Conservation (phyloP, 768 basidiomycete genomes). For the Russula foetens region DNA sequence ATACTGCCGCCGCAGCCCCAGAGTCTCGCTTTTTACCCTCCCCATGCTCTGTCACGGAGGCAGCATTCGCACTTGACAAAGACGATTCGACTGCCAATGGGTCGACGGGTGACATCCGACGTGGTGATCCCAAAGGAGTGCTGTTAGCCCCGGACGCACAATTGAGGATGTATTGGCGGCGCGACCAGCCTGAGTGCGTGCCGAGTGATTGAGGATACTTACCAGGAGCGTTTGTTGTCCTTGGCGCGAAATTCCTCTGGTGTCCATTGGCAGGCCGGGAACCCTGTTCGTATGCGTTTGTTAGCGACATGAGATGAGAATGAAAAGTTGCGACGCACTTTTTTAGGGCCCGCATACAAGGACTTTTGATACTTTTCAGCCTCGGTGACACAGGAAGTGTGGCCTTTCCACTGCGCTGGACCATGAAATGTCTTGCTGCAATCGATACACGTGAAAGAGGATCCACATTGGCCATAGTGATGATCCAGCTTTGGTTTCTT, state of each 20-base stretch:
- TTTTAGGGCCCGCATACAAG: constrained; percentile 75
- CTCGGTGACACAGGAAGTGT: constrained; percentile 82
- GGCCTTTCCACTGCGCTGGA: constrained; percentile 69
- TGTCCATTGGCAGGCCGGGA: background rate
- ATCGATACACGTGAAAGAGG: constrained; percentile 77
- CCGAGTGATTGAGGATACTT: constrained; percentile 15
- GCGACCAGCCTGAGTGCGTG: constrained; percentile 12
- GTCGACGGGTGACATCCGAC: constrained; percentile 38
- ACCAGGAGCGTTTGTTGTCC: constrained; percentile 17
- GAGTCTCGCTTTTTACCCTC: background rate
- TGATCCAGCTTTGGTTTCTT: constrained; percentile 92
- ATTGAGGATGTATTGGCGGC: constrained; percentile 7
- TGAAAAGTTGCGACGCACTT: constrained; percentile 26
- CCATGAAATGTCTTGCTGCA: constrained; percentile 78
- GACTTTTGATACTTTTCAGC: constrained; percentile 91
- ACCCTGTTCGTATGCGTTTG: background rate
- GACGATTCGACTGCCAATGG: constrained; percentile 22
- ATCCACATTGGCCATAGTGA: constrained; percentile 53
- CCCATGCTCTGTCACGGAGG: background rate
- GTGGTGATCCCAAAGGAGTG: constrained; percentile 61
- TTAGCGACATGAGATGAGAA: constrained; percentile 8
- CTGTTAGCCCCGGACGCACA: constrained; percentile 57
- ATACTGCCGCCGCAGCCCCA: background rate
- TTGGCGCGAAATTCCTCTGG: constrained; percentile 4
- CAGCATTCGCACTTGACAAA: background rate